Base-by-base conservation (phyloP, 495 filamentous ascomycete species). In the Tetracladium setigerum region DNA sequence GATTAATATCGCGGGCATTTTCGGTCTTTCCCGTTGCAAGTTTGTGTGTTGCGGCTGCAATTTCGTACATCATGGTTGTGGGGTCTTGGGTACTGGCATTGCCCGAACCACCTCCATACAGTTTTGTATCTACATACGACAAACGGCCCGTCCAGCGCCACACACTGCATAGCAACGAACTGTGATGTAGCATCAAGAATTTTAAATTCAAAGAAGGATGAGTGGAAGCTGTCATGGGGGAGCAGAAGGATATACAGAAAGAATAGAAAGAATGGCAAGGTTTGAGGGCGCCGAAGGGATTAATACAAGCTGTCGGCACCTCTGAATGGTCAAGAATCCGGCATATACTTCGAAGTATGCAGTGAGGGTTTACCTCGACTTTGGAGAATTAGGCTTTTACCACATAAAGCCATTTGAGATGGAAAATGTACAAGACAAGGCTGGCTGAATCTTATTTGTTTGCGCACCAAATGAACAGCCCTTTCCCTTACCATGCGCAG, bases 301-400 rank as follows among this genome's bases (percentile, higher is more conserved):
- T 49, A 42, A 49, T 49, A 49, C 46, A 49, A 43, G 46, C 46
- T 49, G 46, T 43, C 46, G 38, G 46, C 46, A 49, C 46, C 46
- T 49, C 38, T 35, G 17, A 49, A 49, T 49, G 37, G 43, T 49
- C 19, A 49, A 42, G 19, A 49, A 40, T 42, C 38, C 16, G 44
- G 30, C 44, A 46, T 46, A 46, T n/a, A n/a, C n/a, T n/a, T n/a
- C n/a, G n/a, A n/a, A n/a, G n/a, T n/a, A n/a, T 46, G 44, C 44
- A 46, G 31, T 46, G 31, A 46, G 44, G 30, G 44, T 46, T 46
- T 46, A 46, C 30, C 44, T 46, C 36, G 31, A 46, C 31, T 38
- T n/a, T n/a, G n/a, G n/a, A n/a, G n/a, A n/a, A n/a, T n/a, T n/a
- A n/a, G n/a, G n/a, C n/a, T n/a, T n/a, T 41, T 15, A 17, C 4